Base-by-base conservation (phyloP, 2,329 filamentous ascomycete genomes). In the Xylariaceae sp. region DNA sequence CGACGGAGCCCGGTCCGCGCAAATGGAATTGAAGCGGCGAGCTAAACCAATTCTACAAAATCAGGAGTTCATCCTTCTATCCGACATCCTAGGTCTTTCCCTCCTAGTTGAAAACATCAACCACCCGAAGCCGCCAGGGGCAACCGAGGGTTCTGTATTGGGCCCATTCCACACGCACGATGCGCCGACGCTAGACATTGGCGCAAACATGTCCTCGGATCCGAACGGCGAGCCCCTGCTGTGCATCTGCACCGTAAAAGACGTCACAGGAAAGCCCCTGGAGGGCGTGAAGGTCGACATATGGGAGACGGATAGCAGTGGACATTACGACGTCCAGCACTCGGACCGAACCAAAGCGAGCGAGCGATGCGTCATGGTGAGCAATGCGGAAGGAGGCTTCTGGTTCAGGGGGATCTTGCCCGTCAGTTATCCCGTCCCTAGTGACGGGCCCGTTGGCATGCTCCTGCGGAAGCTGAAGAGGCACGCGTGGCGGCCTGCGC, bases 321-420 rank as follows among this genome's bases (percentile, higher is more conserved):
- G 89, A 9, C 83, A 85, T 65, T 94, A 94, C 67, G 89, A 94
- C 66, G 88, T 92, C 56, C 88, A 94, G 71, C 85, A 90, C 67
- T 74, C 80, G 0, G 80, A 81, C 40, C 76, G 84, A 42, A 70
- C 77, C 8, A 65, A 65, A 53, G 86, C 88, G 0, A 87, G 89
- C 72, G 88, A 89, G 45, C 76, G 89, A 40, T 88, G 86, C 53
- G 78, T 92, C 53, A 79, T 90, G 76, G 72, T 72, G 40, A 87
- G 79, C 56, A 88, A 92, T 61, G 75, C 78, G 0, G 75, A 90
- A 34, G 92, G 92, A 0, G 66, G 77, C 1, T 94, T 95, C 68
- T 95, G 87, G 85, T 95, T 95, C 75, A 85, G 84, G 65, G 89
- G 86, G 0, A 89, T 95, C 67, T 85, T 86, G 55, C 91, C 91